These are phyloP conservation scores for Lepidium campestre DNA, from an alignment of 441 rosid genomes.

Conservation along the genomic window DNA sequence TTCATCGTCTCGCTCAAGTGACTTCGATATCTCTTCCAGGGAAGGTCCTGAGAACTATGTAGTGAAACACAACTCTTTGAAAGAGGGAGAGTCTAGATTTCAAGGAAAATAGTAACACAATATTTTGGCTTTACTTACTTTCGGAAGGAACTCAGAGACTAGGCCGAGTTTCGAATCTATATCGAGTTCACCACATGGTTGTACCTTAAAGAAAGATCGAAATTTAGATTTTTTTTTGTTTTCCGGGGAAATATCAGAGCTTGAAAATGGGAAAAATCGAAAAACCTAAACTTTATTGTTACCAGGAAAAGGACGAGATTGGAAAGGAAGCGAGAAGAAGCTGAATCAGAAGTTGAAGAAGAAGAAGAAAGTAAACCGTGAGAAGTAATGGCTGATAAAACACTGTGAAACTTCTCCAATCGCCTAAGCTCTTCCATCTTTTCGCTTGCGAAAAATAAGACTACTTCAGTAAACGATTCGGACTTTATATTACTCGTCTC, in stretches of 20 bases:
- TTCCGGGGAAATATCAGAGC: background rate
- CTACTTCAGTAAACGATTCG: background rate
- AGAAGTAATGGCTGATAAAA: slow-evolving; percentile 40
- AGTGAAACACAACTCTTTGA: background rate
- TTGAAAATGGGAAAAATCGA: background rate
- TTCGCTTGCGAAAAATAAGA: background rate
- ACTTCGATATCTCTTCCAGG: slow-evolving; percentile 48
- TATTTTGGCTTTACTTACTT: slow-evolving; percentile 29
- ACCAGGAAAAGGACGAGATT: slow-evolving; percentile 57
- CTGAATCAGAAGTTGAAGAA: slow-evolving; percentile 22
- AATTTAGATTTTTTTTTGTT: background rate
- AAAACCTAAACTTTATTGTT: background rate
- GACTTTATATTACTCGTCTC: background rate
- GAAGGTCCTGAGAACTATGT: slow-evolving; percentile 48
- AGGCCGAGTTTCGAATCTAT: slow-evolving; percentile 38
- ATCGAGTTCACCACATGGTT: slow-evolving; percentile 60
- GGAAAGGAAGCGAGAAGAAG: slow-evolving; percentile 65
- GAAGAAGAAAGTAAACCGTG: slow-evolving; percentile 32
- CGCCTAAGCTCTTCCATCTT: slow-evolving; percentile 74
- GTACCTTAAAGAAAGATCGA: slow-evolving; percentile 30
- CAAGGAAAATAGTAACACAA: background rate
- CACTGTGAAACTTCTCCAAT: slow-evolving; percentile 60
- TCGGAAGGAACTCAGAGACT: slow-evolving; percentile 41
- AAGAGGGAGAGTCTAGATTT: background rate
- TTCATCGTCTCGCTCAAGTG: slow-evolving; percentile 23